Evolutionary conservation across 192 early-diverging fungal species (phyloP).

Genomic region (Mortierella hygrophila): DNA sequence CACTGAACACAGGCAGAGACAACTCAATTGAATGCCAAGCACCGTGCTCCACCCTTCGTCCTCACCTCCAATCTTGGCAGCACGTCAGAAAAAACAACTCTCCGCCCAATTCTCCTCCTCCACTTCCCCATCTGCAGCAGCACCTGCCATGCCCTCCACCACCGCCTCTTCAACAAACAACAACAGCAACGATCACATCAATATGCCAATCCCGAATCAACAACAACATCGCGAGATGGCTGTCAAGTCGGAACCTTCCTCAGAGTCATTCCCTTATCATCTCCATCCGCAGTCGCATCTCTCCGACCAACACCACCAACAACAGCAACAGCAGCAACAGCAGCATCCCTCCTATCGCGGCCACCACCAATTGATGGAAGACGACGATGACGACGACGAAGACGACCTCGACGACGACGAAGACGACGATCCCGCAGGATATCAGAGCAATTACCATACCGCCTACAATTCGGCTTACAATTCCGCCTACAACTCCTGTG

Average conservation of each 20-base stretch:
- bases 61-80: constrained; percentile 33
- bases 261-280: constrained; percentile 7
- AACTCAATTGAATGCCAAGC: constrained; percentile 49
- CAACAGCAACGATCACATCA: background rate
- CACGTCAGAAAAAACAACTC: background rate
- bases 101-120: background rate
- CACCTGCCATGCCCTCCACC: constrained; percentile 1
- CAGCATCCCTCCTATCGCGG: constrained; percentile 20
- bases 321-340: constrained; percentile 27
- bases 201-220: background rate
- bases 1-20: background rate
- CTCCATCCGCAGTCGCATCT: background rate
- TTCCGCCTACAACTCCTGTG: constrained; percentile 46
- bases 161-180: background rate
- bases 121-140: background rate
- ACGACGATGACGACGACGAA: constrained; percentile 38
- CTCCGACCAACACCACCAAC: constrained; percentile 7
- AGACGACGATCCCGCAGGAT: constrained; percentile 32
- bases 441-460: constrained; percentile 31
- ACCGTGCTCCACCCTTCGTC: constrained; percentile 7
- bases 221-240: background rate
- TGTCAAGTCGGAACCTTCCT: background rate
- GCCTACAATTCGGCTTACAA: constrained; percentile 47
- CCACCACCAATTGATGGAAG: constrained; percentile 23
- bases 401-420: constrained; percentile 30